Conservation (phyloP, 768 basidiomycete genomes). For the Boletus pseudo-olivaceus region DNA sequence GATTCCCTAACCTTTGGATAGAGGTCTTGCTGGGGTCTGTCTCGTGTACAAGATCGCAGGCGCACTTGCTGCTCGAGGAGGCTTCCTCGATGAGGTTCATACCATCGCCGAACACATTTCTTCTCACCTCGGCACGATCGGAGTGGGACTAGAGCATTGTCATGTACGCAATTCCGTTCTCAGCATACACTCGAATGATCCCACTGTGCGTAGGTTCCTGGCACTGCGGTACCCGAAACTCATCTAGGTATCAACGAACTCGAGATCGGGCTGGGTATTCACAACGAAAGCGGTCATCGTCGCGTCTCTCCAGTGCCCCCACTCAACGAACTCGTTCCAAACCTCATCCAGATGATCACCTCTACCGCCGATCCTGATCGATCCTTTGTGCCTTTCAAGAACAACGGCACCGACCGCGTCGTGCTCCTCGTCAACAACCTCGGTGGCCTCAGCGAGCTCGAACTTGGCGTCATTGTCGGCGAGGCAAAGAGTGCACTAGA, state of each 20-base stretch:
- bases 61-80: slow-evolving; percentile 69
- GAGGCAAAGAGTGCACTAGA: slow-evolving; percentile 58
- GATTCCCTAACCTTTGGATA: slow-evolving; percentile 23
- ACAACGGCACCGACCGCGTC: slow-evolving; percentile 60
- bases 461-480: slow-evolving; percentile 64
- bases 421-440: slow-evolving; percentile 86
- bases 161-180: slow-evolving; percentile 47
- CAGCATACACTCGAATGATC: neutral
- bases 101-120: slow-evolving; percentile 62
- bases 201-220: slow-evolving; percentile 57
- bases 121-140: slow-evolving; percentile 72
- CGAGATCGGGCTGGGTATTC: slow-evolving; percentile 89
- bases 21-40: slow-evolving; percentile 79
- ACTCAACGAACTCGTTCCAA: slow-evolving; percentile 63
- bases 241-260: slow-evolving; percentile 62
- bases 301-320: slow-evolving; percentile 70
- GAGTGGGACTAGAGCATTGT: slow-evolving; percentile 85
- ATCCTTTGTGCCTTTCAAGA: slow-evolving; percentile 68
- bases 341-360: slow-evolving; percentile 65
- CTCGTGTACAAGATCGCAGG: slow-evolving; percentile 91
- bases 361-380: slow-evolving; percentile 75
- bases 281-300: slow-evolving; percentile 80
- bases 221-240: slow-evolving; percentile 57
- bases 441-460: slow-evolving; percentile 81
- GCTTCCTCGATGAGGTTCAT: slow-evolving; percentile 65